These are phyloP conservation scores for Plasmodium yoelii DNA, from an alignment of 169 alveolate genomes.

Conservation along the genomic window DNA sequence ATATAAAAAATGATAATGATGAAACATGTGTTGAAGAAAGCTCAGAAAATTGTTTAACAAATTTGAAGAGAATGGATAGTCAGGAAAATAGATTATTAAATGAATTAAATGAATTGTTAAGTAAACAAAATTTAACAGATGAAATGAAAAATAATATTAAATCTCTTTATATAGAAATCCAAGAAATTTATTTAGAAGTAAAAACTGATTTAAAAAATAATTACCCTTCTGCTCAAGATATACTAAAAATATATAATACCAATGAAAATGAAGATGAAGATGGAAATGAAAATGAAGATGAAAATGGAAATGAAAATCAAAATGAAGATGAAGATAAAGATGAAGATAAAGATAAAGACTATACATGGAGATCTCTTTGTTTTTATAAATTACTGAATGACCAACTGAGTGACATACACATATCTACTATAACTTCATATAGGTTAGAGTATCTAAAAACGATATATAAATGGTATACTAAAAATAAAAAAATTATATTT, in stretches of 20 bases:
- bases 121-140: conserved; percentile 25
- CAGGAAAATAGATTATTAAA: conserved; percentile 18
- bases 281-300: conserved; percentile 15
- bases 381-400: conserved; percentile 52
- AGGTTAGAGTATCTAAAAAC: conserved; percentile 35
- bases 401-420: conserved; percentile 45
- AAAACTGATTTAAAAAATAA: conserved; percentile 54
- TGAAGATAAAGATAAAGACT: conserved; percentile 21
- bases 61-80: conserved; percentile 1
- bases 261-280: conserved; percentile 16
- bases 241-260: conserved; percentile 33
- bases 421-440: conserved; percentile 56
- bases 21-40: background rate
- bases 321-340: conserved; percentile 15
- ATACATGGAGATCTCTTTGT: conserved; percentile 30
- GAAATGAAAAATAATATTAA: conserved; percentile 59
- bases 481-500: conserved; percentile 43
- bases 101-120: conserved; percentile 39
- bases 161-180: conserved; percentile 58
- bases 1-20: background rate
- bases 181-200: conserved; percentile 48
- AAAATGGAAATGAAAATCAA: conserved; percentile 7
- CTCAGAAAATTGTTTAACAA: background rate
- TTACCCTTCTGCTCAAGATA: conserved; percentile 41
- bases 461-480: conserved; percentile 37